These are phyloP conservation scores for Kalmanozyma brasiliensis DNA, from an alignment of 1,284 basidiomycete genomes.

Conservation along the genomic window DNA sequence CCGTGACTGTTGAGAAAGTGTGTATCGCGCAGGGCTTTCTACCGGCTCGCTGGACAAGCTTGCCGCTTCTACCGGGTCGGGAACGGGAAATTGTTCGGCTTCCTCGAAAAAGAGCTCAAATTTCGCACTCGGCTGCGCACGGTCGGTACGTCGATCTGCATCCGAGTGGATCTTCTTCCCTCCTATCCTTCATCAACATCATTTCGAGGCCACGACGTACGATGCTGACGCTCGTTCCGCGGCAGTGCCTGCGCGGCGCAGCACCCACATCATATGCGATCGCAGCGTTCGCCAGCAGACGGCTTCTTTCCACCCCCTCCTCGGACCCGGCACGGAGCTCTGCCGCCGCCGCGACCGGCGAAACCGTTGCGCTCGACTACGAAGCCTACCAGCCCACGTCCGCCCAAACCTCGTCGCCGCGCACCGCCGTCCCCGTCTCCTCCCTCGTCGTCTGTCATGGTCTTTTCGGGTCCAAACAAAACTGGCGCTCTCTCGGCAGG, in stretches of 20 bases:
- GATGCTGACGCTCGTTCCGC: conserved; percentile 25
- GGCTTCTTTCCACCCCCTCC: conserved; percentile 24
- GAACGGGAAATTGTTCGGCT: conserved; percentile 38
- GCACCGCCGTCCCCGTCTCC: conserved; percentile 16
- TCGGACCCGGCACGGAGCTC: conserved; percentile 29
- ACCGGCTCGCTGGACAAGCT: not conserved
- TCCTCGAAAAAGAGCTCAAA: not conserved
- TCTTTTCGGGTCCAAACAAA: conserved; percentile 78
- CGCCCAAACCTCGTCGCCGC: conserved; percentile 6
- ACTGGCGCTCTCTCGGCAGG: conserved; percentile 79
- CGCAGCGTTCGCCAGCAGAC: conserved; percentile 1
- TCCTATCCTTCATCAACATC: not conserved
- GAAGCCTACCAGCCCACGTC: conserved; percentile 39
- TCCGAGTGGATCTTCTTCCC: not conserved
- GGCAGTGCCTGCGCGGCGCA: conserved; percentile 12
- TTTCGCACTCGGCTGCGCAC: conserved; percentile 7
- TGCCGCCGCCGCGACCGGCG: conserved; percentile 32
- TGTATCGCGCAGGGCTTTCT: too few relatives aligned
- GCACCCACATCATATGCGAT: not conserved
- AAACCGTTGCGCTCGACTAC: conserved; percentile 42
- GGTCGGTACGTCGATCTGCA: not conserved
- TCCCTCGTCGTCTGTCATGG: conserved; percentile 71
- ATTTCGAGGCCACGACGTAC: not conserved
- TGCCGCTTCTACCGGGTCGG: conserved; percentile 11
- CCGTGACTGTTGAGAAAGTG: too few relatives aligned